Percentiles rank a stretch among this genome's conserved stretches.
These are phyloP conservation scores for Catenaria anguillulae DNA, from an alignment of 371 early-diverging fungal species.

Conservation along the genomic window DNA sequence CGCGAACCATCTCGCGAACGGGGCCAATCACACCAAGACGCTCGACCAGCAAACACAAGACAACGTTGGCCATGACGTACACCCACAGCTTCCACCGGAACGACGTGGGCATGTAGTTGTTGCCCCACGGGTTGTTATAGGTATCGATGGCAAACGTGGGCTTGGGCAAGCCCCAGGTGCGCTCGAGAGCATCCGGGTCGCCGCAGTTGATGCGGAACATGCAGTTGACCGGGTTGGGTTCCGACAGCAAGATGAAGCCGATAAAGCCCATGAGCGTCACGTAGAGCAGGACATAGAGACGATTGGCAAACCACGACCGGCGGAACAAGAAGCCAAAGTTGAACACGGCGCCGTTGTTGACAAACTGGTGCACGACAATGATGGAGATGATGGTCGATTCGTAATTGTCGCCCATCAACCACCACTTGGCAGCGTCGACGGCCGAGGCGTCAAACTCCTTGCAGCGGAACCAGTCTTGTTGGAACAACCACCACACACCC, in stretches of 20 bases:
- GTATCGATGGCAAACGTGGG: slow-evolving; percentile 34
- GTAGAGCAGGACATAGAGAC: slow-evolving; percentile 38
- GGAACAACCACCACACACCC: slow-evolving; percentile 39
- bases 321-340: slow-evolving; percentile 52
- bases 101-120: slow-evolving; percentile 45
- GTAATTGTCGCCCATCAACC: slow-evolving; percentile 62
- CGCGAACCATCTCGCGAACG: neutral
- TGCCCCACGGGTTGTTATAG: slow-evolving; percentile 42
- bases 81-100: slow-evolving; percentile 49
- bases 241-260: slow-evolving; percentile 39
- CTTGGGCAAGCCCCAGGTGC: slow-evolving; percentile 32
- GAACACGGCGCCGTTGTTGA: slow-evolving; percentile 45
- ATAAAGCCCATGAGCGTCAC: slow-evolving; percentile 31
- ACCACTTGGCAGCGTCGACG: slow-evolving; percentile 48
- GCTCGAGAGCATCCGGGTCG: slow-evolving; percentile 25
- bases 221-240: slow-evolving; percentile 53
- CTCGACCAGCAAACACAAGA: neutral
- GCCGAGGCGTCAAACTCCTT: slow-evolving; percentile 51
- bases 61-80: neutral
- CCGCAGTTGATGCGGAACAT: slow-evolving; percentile 66
- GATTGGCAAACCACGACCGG: slow-evolving; percentile 41
- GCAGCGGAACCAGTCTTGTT: slow-evolving; percentile 52
- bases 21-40: neutral
- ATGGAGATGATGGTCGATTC: slow-evolving; percentile 48
- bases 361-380: slow-evolving; percentile 43